phyloP scores from a whole-genome alignment of 2,329 filamentous ascomycete genomes.

The Cordyceps tenuipes region DNA sequence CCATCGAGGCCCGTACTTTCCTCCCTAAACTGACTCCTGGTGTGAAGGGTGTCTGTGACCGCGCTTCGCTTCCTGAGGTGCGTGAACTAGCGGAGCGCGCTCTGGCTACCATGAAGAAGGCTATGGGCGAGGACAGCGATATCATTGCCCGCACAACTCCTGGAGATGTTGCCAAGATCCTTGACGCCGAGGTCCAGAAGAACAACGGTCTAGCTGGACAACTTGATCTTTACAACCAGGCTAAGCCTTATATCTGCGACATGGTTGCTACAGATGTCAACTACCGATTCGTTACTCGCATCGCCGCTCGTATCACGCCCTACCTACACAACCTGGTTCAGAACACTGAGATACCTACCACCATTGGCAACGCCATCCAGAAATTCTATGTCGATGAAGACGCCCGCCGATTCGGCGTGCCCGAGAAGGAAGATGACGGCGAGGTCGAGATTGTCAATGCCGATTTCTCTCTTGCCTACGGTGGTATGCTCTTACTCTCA shows the following conservation, averaged over 20 bases:
- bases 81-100: constrained; percentile 81
- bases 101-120: constrained; percentile 80
- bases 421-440: constrained; percentile 80
- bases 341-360: constrained; percentile 48
- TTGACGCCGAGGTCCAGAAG: constrained; percentile 70
- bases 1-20: constrained; percentile 89
- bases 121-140: constrained; percentile 67
- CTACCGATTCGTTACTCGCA: constrained; percentile 67
- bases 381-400: constrained; percentile 76
- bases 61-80: constrained; percentile 89
- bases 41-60: constrained; percentile 79
- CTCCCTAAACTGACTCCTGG: constrained; percentile 89
- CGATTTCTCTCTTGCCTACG: constrained; percentile 93
- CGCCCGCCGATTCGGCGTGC: constrained; percentile 74
- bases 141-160: constrained; percentile 58
- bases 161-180: constrained; percentile 64
- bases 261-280: constrained; percentile 88
- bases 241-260: constrained; percentile 66
- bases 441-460: constrained; percentile 97
- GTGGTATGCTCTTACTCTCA: constrained; percentile 91
- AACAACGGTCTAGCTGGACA: constrained; percentile 54
- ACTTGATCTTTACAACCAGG: constrained; percentile 54
- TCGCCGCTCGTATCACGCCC: constrained; percentile 58
- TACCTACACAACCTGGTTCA: constrained; percentile 68
- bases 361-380: constrained; percentile 66